Conservation (phyloP, 495 filamentous ascomycete genomes). For the Lentithecium fluviatile region DNA sequence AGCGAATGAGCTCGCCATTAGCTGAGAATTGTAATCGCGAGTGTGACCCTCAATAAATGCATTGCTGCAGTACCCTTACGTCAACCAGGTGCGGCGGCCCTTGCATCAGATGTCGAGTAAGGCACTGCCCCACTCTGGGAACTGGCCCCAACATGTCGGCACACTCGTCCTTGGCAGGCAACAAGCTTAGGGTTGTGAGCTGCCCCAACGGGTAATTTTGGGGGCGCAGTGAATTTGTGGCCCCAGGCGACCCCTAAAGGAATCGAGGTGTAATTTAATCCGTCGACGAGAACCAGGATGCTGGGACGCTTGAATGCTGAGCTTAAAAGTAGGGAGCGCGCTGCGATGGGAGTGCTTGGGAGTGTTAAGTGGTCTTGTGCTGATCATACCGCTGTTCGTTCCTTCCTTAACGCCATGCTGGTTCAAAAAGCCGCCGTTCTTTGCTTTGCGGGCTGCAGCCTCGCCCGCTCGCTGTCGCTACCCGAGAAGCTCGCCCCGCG, state of each 20-base stretch:
- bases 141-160: too few relatives aligned
- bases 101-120: too few relatives aligned
- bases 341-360: neutral
- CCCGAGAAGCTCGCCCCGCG: conserved; percentile 4
- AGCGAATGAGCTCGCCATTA: too few relatives aligned
- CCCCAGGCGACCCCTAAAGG: too few relatives aligned
- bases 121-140: too few relatives aligned
- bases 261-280: neutral
- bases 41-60: too few relatives aligned
- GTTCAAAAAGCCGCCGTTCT: conserved; percentile 2
- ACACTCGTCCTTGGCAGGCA: neutral
- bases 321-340: too few relatives aligned
- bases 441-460: conserved; percentile 2
- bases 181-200: neutral
- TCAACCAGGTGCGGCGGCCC: too few relatives aligned
- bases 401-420: conserved; percentile 14
- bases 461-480: conserved; percentile 1
- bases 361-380: neutral
- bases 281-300: neutral
- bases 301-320: too few relatives aligned
- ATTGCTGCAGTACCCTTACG: too few relatives aligned
- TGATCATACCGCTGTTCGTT: neutral
- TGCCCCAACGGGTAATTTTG: neutral
- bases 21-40: too few relatives aligned
- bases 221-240: neutral